These are phyloP conservation scores for Filosporella fistucella DNA, from an alignment of 495 filamentous ascomycete species.

Conservation along the genomic window DNA sequence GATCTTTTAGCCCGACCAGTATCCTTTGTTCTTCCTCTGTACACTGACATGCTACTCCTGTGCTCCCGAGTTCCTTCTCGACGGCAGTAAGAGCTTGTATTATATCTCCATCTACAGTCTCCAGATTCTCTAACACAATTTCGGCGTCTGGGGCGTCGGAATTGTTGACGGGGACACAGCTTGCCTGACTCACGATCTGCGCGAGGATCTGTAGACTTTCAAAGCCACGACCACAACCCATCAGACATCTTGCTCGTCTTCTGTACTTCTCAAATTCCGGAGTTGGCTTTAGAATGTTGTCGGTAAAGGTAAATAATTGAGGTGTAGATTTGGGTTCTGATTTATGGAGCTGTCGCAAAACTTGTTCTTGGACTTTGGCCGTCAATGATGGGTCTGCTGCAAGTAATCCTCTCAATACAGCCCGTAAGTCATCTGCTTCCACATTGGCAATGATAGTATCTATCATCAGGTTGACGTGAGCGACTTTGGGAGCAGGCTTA, in stretches of 20 bases:
- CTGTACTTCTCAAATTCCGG: slow-evolving; percentile 9
- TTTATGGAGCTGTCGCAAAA: slow-evolving; percentile 10
- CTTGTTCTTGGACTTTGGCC: slow-evolving; percentile 19
- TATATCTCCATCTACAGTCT: slow-evolving; percentile 34
- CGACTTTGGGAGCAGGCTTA: slow-evolving; percentile 15
- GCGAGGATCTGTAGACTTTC: slow-evolving; percentile 13
- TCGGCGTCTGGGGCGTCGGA: background rate
- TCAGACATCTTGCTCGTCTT: slow-evolving; percentile 25
- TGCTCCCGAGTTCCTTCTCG: slow-evolving; percentile 31
- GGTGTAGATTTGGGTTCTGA: background rate
- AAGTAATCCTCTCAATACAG: slow-evolving; percentile 22
- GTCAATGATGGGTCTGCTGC: slow-evolving; percentile 21
- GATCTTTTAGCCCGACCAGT: slow-evolving; percentile 4
- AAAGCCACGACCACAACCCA: slow-evolving; percentile 25
- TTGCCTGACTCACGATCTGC: slow-evolving; percentile 16
- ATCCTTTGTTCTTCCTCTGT: slow-evolving; percentile 1
- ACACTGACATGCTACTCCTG: slow-evolving; percentile 13
- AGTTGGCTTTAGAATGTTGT: background rate
- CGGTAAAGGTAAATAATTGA: background rate
- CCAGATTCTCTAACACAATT: slow-evolving; percentile 20
- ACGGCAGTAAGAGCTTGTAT: slow-evolving; percentile 37
- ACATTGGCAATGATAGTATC: slow-evolving; percentile 30
- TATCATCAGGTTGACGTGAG: slow-evolving; percentile 32
- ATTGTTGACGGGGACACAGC: slow-evolving; percentile 1
- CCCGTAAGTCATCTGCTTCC: slow-evolving; percentile 23